A percentile compares a stretch with the other conserved stretches of the same genome.
These are phyloP conservation scores for Plasmodium sp. DNA, from an alignment of 169 alveolate species.

Conservation along the genomic window DNA sequence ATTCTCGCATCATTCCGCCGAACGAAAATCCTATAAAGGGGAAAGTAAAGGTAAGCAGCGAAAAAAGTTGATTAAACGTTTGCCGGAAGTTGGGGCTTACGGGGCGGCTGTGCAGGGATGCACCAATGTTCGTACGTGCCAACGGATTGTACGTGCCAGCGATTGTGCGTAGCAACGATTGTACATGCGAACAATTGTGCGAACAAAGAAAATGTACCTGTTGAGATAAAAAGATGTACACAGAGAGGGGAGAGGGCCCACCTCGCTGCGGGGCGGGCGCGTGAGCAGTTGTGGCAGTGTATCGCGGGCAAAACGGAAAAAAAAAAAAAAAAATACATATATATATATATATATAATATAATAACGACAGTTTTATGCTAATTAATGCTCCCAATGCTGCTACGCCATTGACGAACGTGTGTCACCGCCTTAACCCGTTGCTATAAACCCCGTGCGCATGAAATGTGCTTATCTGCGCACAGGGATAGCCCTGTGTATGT, in stretches of 20 bases:
- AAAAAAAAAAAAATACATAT: no score
- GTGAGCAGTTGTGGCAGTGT: not conserved
- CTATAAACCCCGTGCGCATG: not conserved
- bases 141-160: not conserved
- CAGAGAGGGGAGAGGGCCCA: not conserved
- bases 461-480: not conserved
- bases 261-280: not conserved
- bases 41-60: not conserved
- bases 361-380: not conserved
- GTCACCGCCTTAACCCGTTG: not conserved
- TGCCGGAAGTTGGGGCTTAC: not conserved
- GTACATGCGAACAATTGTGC: not conserved
- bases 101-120: not conserved
- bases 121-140: not conserved
- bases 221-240: not conserved
- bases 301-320: not conserved
- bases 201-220: not conserved
- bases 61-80: not conserved
- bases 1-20: not conserved
- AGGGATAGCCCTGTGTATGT: not conserved
- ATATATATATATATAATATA: not conserved
- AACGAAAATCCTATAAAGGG: conserved; percentile 4
- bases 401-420: not conserved
- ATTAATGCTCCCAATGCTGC: not conserved
- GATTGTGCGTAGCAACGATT: not conserved